Evolutionary conservation across 352 stramenopile species (phyloP), one percentile per base, ranked within the genome.

Genomic region (Pelagophyceae sp.): DNA sequence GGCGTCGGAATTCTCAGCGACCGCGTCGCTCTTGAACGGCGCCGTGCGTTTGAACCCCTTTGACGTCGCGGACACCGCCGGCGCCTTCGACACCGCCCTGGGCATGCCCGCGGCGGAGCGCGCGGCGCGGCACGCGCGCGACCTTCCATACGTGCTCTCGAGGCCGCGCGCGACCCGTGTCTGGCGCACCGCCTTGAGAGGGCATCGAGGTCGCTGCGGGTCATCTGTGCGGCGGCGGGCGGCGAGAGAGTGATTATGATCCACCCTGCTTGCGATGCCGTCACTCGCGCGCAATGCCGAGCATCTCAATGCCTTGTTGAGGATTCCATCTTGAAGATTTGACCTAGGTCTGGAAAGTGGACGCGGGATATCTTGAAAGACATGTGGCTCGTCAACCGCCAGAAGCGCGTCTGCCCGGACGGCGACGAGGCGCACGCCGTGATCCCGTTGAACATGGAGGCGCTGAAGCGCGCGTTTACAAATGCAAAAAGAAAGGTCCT

Each of bases 41-140:
- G 93, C 92, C 23, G 80, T 99, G 38, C 90, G 93, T 61, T 90
- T 99, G 37, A 99, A 99, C 79, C 96, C 96, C 31, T 99, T 94
- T 88, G 95, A 98, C 80, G 95, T 98, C 67, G 89, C 91, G 70
- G 93, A 95, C 76, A 85, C 81, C 20, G 84, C 87, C 1, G 87
- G 80, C 0, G 86, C 90, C 15, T 85, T 98, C 64, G 94, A 98
- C 77, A 93, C 96, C 75, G 94, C 93, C 0, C 83, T 98, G 38
- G 95, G 86, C 0, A 98, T 98, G 93, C 87, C 85, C 38, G 81
- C 91, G 32, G 86, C 93, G 76, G 93, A 98, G 79, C 89, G 89
- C 11, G 76, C 90, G 78, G 91, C 90, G 3, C 91, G 94, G 35
- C 92, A 92, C 31, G 94, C 92, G 51, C 90, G 94, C 50, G 95